Conservation (phyloP, 176 grass and related monocot species). For the Saccharum spontaneum region DNA sequence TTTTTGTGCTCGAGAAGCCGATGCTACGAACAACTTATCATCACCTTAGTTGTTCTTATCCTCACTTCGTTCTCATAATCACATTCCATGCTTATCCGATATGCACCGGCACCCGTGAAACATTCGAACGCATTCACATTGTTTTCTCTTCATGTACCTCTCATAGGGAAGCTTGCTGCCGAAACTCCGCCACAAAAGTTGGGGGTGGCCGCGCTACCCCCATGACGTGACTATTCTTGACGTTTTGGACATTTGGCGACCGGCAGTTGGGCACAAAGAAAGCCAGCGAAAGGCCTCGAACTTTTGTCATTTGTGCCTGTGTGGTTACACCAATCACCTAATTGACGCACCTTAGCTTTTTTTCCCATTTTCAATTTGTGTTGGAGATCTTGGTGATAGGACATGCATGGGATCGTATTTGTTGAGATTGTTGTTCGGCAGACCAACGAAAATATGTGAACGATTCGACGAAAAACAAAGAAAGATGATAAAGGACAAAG, state of each 20-base stretch:
- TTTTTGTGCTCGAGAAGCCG: too few species aligned
- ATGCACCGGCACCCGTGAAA: too few species aligned
- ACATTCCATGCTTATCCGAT: too few species aligned
- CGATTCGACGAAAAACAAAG: background rate
- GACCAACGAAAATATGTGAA: background rate
- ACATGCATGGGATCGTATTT: background rate
- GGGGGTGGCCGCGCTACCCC: background rate
- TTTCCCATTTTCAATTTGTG: background rate
- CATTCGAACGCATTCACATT: slow-evolving; percentile 1
- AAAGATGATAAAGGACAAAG: background rate
- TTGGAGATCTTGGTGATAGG: background rate
- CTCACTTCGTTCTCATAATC: too few species aligned
- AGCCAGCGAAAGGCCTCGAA: background rate
- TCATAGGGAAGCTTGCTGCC: background rate
- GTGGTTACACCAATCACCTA: slow-evolving; percentile 40
- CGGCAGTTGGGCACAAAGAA: background rate
- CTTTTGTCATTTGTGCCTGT: slow-evolving; percentile 3
- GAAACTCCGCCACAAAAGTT: slow-evolving; percentile 24
- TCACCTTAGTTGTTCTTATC: background rate
- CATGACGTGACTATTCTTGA: background rate
- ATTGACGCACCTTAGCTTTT: background rate
- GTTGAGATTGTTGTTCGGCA: background rate
- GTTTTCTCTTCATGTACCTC: background rate
- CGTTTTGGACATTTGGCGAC: background rate
- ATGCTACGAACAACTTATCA: background rate